These are phyloP conservation scores for Vaucheria bursata DNA, from an alignment of 352 stramenopile genomes.

Conservation along the genomic window DNA sequence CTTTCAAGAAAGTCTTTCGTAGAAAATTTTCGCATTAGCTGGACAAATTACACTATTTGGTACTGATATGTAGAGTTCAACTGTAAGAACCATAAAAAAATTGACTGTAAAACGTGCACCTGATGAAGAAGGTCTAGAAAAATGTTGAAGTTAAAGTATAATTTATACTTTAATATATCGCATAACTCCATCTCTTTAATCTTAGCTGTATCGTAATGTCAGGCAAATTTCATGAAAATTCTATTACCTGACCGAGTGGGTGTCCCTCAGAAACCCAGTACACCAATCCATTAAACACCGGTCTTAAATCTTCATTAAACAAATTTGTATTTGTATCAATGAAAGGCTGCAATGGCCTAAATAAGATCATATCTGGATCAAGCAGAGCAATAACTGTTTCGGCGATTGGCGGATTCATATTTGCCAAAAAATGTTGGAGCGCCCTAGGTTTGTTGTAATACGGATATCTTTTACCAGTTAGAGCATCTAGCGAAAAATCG, in stretches of 20 bases:
- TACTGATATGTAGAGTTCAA: background rate
- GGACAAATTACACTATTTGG: no score
- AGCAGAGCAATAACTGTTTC: background rate
- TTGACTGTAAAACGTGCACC: background rate
- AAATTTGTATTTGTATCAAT: background rate
- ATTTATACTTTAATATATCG: background rate
- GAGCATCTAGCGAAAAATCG: background rate
- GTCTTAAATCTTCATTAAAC: background rate
- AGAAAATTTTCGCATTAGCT: no score
- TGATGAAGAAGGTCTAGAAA: background rate
- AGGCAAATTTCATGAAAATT: conserved; percentile 1
- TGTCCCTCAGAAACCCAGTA: background rate
- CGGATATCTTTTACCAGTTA: background rate
- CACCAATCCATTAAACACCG: background rate
- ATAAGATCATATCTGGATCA: conserved; percentile 3
- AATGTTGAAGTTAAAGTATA: background rate
- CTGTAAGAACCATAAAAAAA: background rate
- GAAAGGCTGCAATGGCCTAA: background rate
- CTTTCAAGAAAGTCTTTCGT: no score
- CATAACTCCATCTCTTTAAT: background rate
- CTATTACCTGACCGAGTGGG: background rate
- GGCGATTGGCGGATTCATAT: background rate
- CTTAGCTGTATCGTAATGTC: no score
- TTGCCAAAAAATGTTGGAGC: background rate
- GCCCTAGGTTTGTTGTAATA: conserved; percentile 10